Base-by-base conservation (phyloP, 306 rosid genomes). In the Trifolium pratense region DNA sequence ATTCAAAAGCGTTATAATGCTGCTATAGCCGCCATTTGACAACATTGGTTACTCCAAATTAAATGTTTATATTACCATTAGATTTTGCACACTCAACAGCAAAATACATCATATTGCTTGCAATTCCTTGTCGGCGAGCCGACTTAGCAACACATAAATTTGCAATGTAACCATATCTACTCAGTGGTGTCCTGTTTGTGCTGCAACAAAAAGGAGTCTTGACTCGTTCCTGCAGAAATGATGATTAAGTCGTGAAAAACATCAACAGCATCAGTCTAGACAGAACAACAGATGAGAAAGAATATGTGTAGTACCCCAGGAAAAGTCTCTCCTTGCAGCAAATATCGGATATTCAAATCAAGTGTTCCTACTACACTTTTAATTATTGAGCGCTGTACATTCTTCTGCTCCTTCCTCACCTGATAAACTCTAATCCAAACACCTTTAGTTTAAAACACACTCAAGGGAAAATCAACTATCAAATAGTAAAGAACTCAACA, bases 321-420 rank as follows among this genome's bases (percentile, higher is more conserved):
- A 85, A 85, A 89, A 53, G 87, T 91, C 87, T 93, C 98, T 75
- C 98, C 98, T 49, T 82, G 89, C 75, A 87, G 80, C 86, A 91
- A 66, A 81, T 85, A 78, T 55, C 83, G 86, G 66, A 84, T 74
- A 83, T 85, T 85, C 89, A 93, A 76, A 82, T 93, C 98, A 45
- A 93, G 97, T 62, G 97, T 93, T 84, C 96, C 98, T 58, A 91
- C 96, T 7, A 91, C 86, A 84, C 92, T 88, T 81, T 86, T 91
- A 66, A 93, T 18, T 60, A 87, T 75, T 0, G 87, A 78, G 31
- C 81, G 80, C 74, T 93, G 89, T 79, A 71, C 81, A 74, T 87
- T 82, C 84, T 80, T 85, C 68, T 79, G 71, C 80, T 86, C 89
- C 88, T 89, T 93, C 81, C 69, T 93, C 67, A 91, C 93, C 98